These are phyloP conservation scores for Aspergillus quadrilineatus DNA, from an alignment of 2,329 filamentous ascomycete genomes.

Conservation along the genomic window DNA sequence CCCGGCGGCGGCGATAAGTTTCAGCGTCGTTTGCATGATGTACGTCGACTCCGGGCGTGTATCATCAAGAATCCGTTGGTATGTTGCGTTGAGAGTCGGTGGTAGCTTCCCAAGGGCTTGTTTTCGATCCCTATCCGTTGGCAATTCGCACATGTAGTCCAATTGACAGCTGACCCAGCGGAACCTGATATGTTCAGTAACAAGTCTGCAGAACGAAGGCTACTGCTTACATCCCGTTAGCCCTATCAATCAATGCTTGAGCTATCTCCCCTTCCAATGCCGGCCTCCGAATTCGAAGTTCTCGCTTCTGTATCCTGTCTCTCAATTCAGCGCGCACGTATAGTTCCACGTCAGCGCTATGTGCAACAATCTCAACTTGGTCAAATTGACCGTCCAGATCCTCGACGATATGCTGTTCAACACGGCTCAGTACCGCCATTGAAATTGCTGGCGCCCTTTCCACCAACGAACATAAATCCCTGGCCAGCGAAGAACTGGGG, in stretches of 20 bases:
- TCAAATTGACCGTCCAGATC: not conserved
- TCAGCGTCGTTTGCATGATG: not conserved
- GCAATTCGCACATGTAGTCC: slow-evolving; percentile 2
- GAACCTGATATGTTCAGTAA: not conserved
- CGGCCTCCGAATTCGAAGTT: not conserved
- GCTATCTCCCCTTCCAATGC: not conserved
- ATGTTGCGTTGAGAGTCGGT: not conserved
- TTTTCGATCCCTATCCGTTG: not conserved
- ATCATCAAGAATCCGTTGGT: not conserved
- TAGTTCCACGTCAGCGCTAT: not conserved
- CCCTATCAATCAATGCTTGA: not conserved
- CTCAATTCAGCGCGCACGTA: not conserved
- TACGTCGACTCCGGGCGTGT: not conserved
- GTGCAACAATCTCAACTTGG: slow-evolving; percentile 1
- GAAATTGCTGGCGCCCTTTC: not conserved
- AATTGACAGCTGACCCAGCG: slow-evolving; percentile 5
- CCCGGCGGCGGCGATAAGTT: not conserved
- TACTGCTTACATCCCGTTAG: not conserved
- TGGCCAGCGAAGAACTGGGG: not conserved
- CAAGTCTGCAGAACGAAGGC: not conserved
- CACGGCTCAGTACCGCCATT: not conserved
- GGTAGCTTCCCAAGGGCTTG: not conserved
- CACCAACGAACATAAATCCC: not conserved
- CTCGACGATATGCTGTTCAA: not conserved
- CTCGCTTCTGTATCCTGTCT: not conserved